These are phyloP conservation scores for Orbilia quercus DNA, from an alignment of 2,329 filamentous ascomycete genomes.

Conservation along the genomic window DNA sequence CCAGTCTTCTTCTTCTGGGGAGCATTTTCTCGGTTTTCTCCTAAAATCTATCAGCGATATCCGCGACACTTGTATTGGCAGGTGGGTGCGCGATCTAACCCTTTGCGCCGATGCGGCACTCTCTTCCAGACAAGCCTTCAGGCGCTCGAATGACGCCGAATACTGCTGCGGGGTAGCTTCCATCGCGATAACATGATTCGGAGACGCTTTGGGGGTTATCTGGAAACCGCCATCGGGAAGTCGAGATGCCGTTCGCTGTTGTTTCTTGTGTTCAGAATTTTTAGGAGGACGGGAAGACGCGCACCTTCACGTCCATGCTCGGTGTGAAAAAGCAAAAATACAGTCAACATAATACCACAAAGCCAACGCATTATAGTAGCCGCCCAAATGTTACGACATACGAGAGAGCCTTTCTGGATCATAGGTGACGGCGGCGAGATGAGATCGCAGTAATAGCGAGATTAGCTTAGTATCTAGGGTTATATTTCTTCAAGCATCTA, in stretches of 20 bases:
- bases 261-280: constrained; percentile 6
- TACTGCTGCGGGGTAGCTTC: constrained; percentile 26
- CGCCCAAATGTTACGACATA: no score
- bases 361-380: constrained; percentile 17
- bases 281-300: constrained; percentile 43
- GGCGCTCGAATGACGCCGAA: constrained; percentile 28
- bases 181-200: constrained; percentile 31
- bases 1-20: constrained; percentile 15
- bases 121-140: constrained; percentile 19
- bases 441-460: no score
- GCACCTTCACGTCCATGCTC: constrained; percentile 22
- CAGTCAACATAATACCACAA: not conserved
- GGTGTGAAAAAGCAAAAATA: constrained; percentile 12
- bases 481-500: no score
- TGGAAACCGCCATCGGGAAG: not conserved
- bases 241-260: not conserved
- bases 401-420: no score
- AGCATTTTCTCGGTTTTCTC: constrained; percentile 1
- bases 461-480: no score
- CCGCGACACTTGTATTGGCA: constrained; percentile 12
- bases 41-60: constrained; percentile 29
- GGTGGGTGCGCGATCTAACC: constrained; percentile 14
- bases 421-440: no score
- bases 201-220: not conserved
- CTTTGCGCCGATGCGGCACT: constrained; percentile 8